Evolutionary conservation across 2,329 filamentous ascomycete genomes (phyloP).

Genomic region (Botrytis fragariae): DNA sequence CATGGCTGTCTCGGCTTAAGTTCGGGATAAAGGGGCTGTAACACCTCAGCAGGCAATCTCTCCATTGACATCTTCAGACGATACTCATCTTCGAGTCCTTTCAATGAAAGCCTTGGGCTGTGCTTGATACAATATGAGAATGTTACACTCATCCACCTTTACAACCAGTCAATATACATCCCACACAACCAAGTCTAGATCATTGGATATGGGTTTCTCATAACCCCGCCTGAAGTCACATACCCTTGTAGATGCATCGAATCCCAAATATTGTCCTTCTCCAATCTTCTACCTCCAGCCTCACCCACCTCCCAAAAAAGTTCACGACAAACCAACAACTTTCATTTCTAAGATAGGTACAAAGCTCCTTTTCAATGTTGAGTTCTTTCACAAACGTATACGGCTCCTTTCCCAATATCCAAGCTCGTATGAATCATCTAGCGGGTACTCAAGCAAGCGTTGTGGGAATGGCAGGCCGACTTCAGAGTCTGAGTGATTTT

Average conservation of each 20-base stretch:
- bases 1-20: neutral
- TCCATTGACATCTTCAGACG: neutral
- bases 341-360: neutral
- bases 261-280: neutral
- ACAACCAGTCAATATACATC: neutral
- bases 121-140: neutral
- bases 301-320: neutral
- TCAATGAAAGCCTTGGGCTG: neutral
- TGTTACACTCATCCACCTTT: neutral
- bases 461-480: neutral
- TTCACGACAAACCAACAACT: neutral
- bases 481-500: constrained; percentile 12
- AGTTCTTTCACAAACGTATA: neutral
- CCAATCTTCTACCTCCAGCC: neutral
- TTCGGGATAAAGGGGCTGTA: neutral
- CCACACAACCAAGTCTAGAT: neutral
- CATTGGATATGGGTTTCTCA: neutral
- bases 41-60: neutral
- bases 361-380: neutral
- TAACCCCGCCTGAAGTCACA: neutral
- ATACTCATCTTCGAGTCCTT: neutral
- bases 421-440: neutral
- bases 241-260: neutral
- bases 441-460: neutral
- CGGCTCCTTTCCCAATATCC: neutral